Percentiles rank a stretch among this genome's conserved stretches.
Evolutionary conservation across 495 filamentous ascomycete species (phyloP).

Genomic region (Entonaema liquescens): DNA sequence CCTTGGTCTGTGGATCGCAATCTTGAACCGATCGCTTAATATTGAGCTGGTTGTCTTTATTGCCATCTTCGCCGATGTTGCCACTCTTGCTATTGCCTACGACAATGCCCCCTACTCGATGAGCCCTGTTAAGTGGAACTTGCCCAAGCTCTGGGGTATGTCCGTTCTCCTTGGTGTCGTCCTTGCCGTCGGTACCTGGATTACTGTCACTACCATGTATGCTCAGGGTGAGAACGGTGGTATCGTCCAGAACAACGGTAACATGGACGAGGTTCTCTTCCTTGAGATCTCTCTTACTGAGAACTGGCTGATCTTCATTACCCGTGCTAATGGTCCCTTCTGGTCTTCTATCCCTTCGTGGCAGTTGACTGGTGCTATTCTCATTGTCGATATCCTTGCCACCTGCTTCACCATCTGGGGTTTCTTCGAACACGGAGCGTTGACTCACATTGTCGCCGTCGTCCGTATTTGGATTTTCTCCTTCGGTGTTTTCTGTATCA

Average conservation of each 20-base stretch:
- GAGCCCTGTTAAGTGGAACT: constrained; percentile 92
- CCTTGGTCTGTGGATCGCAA: constrained; percentile 89
- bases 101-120: constrained; percentile 90
- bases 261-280: constrained; percentile 83
- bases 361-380: constrained; percentile 78
- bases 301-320: constrained; percentile 98
- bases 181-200: constrained; percentile 84
- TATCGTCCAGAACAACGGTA: constrained; percentile 87
- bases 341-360: constrained; percentile 86
- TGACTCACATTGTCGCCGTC: constrained; percentile 77
- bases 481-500: constrained; percentile 81
- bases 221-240: constrained; percentile 71
- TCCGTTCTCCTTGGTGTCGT: constrained; percentile 82
- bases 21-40: constrained; percentile 83
- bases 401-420: constrained; percentile 86
- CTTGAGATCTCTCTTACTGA: constrained; percentile 90
- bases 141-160: constrained; percentile 92
- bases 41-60: constrained; percentile 90
- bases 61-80: constrained; percentile 94
- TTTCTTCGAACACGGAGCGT: constrained; percentile 70
- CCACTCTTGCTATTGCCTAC: constrained; percentile 91
- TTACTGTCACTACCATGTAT: constrained; percentile 81
- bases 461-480: constrained; percentile 91
- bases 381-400: constrained; percentile 81
- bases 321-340: constrained; percentile 85